These are phyloP conservation scores for Plasmodiophora brassicae DNA, from an alignment of 208 protist genomes.

Conservation along the genomic window DNA sequence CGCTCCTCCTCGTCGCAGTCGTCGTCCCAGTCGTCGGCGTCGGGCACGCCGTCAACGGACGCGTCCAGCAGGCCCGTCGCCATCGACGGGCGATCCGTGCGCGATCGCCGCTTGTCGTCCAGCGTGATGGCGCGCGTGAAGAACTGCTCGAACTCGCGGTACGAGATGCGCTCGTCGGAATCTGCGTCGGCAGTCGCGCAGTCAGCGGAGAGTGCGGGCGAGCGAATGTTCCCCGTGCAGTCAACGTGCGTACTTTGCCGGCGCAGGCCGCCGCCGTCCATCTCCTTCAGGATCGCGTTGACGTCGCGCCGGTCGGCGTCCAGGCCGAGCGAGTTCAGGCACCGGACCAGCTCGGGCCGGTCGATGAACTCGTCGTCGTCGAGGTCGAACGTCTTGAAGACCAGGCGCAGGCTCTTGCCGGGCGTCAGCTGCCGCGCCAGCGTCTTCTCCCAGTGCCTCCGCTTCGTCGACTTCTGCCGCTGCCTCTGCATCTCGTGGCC, in stretches of 20 bases:
- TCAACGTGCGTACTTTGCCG: no score
- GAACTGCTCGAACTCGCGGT: slow-evolving; percentile 8
- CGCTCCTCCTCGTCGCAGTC: slow-evolving; percentile 24
- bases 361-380: not conserved
- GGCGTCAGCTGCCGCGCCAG: not conserved
- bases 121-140: not conserved
- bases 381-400: not conserved
- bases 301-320: not conserved
- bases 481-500: not conserved
- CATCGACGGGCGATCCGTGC: not conserved
- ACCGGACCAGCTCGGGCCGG: not conserved
- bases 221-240: no score
- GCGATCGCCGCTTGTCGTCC: not conserved
- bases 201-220: no score
- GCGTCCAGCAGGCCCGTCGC: not conserved
- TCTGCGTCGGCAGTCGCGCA: no score
- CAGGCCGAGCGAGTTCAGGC: not conserved
- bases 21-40: not conserved
- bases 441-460: not conserved
- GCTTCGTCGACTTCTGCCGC: not conserved
- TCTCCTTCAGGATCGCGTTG: slow-evolving; percentile 11
- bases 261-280: not conserved
- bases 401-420: not conserved
- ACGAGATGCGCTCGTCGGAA: not conserved
- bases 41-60: not conserved